Evolutionary conservation across 2,329 filamentous ascomycete genomes (phyloP).

Genomic region (Arthroderma sp.): DNA sequence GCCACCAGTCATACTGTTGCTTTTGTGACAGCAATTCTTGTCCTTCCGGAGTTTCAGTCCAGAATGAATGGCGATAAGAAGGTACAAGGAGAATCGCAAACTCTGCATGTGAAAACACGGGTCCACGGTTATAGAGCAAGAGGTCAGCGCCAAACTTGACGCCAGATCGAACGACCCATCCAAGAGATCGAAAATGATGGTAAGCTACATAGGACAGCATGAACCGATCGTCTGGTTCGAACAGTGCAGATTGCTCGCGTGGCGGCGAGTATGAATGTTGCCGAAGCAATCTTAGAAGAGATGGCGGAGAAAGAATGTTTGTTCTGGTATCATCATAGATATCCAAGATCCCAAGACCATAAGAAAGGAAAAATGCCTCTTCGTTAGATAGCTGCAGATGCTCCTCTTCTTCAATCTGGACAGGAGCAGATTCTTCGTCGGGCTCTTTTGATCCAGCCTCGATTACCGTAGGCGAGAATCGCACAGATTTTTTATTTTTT

Average conservation of each 20-base stretch:
- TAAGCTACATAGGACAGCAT: conserved; percentile 78
- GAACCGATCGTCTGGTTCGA: conserved; percentile 69
- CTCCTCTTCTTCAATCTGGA: conserved; percentile 45
- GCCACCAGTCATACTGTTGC: conserved; percentile 35
- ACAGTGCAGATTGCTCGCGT: conserved; percentile 25
- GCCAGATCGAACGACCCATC: conserved; percentile 85
- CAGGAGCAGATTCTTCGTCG: conserved; percentile 8
- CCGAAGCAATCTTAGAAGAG: conserved; percentile 55
- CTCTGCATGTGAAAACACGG: conserved; percentile 88
- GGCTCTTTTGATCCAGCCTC: conserved; percentile 44
- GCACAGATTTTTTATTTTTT: conserved; percentile 46
- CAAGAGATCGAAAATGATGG: conserved; percentile 88
- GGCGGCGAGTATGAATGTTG: conserved; percentile 58
- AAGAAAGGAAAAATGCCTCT: conserved; percentile 82
- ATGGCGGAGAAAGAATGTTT: conserved; percentile 36
- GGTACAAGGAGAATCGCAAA: conserved; percentile 79
- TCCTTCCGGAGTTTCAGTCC: conserved; percentile 41
- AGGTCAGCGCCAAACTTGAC: conserved; percentile 94
- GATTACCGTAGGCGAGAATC: conserved; percentile 55
- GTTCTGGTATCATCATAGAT: conserved; percentile 34
- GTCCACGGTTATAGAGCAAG: conserved; percentile 84
- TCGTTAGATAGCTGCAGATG: conserved; percentile 85
- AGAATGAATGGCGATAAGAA: conserved; percentile 61
- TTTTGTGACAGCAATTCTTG: conserved; percentile 39
- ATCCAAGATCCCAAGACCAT: conserved; percentile 60